Evolutionary conservation across 139 green algal species (phyloP).

Genomic region (Coccomyxa sp.): DNA sequence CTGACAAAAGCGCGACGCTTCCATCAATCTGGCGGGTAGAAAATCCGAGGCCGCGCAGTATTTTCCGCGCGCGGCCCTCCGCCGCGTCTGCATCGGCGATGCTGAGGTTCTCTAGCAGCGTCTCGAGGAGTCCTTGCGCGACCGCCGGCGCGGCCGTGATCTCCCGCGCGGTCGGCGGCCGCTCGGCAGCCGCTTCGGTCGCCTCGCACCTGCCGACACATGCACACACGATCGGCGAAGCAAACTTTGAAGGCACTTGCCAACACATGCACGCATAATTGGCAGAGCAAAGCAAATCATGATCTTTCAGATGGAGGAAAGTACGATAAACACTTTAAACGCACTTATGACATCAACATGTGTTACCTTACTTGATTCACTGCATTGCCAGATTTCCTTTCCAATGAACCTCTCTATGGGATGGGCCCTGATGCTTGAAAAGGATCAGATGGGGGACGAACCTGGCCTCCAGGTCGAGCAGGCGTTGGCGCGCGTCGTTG

Average conservation of each 20-base stretch:
- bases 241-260: no score
- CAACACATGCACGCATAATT: no score
- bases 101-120: constrained; percentile 22
- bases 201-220: not conserved
- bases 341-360: no score
- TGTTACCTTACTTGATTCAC: no score
- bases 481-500: constrained; percentile 15
- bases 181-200: not conserved
- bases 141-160: no score
- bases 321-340: no score
- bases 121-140: constrained; percentile 6
- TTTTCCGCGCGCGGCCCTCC: constrained; percentile 12
- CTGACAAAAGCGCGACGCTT: constrained; percentile 31
- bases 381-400: no score
- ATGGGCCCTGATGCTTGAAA: no score
- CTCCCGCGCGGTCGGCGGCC: not conserved
- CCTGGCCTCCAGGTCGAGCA: constrained; percentile 11
- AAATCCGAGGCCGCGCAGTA: constrained; percentile 46
- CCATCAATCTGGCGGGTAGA: constrained; percentile 13
- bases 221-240: no score
- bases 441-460: not conserved
- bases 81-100: constrained; percentile 19
- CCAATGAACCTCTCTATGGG: no score
- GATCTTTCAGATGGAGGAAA: no score
- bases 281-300: no score